phyloP scores from a whole-genome alignment of 2,329 filamentous ascomycete genomes.

The Tolypocladium paradoxum region DNA sequence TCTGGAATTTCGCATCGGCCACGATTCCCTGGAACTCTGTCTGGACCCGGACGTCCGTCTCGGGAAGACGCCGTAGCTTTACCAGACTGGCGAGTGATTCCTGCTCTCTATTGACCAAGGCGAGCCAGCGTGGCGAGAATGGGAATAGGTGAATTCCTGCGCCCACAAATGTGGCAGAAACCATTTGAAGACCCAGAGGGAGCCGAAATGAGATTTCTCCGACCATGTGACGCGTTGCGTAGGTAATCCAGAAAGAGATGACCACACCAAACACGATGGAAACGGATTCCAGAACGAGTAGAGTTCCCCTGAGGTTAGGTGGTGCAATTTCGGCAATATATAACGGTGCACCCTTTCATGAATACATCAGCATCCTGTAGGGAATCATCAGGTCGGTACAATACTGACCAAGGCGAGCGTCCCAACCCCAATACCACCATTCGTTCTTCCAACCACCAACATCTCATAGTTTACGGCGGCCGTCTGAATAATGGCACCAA shows the following conservation, averaged over 20 bases:
- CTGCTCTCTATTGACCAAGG: slow-evolving; percentile 53
- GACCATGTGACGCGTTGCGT: slow-evolving; percentile 9
- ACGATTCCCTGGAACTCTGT: slow-evolving; percentile 51
- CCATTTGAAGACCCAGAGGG: slow-evolving; percentile 47
- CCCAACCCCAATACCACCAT: slow-evolving; percentile 42
- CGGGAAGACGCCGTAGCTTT: slow-evolving; percentile 42
- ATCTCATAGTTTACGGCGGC: slow-evolving; percentile 33
- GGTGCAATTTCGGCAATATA: slow-evolving; percentile 19
- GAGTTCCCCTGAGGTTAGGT: slow-evolving; percentile 15
- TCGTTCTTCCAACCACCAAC: slow-evolving; percentile 44
- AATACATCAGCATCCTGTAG: no score
- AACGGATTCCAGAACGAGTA: slow-evolving; percentile 19
- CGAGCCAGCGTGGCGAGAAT: slow-evolving; percentile 58
- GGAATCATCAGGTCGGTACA: no score
- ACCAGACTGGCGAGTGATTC: slow-evolving; percentile 48
- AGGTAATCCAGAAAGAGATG: slow-evolving; percentile 15
- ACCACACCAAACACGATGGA: slow-evolving; percentile 21
- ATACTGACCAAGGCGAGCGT: slow-evolving; percentile 33
- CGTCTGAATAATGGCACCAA: slow-evolving; percentile 42
- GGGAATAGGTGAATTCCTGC: slow-evolving; percentile 49
- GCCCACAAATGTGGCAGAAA: slow-evolving; percentile 41
- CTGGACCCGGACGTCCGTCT: slow-evolving; percentile 46
- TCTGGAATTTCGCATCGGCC: slow-evolving; percentile 41
- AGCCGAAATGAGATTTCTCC: slow-evolving; percentile 36
- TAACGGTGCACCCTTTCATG: slow-evolving; percentile 9